These are phyloP conservation scores for Xylariales sp. DNA, from an alignment of 2,329 filamentous ascomycete genomes.

Conservation along the genomic window DNA sequence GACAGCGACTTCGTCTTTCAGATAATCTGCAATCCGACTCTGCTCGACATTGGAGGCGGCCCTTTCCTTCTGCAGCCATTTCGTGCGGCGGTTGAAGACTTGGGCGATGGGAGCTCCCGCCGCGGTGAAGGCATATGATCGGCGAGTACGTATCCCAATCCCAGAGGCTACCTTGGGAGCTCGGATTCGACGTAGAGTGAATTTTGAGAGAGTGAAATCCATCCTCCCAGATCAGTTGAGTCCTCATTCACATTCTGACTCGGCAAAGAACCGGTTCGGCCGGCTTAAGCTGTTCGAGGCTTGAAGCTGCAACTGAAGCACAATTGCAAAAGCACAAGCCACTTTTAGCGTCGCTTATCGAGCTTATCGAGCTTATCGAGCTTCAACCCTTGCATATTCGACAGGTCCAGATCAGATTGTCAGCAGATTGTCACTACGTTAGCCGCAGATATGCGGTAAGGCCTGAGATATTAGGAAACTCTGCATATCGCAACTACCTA, in stretches of 20 bases:
- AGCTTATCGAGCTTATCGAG: too few relatives aligned
- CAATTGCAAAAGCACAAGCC: too few relatives aligned
- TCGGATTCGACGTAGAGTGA: constrained; percentile 13
- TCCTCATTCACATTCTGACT: constrained; percentile 22
- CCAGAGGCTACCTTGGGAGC: constrained; percentile 10
- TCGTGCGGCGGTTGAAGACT: constrained; percentile 84
- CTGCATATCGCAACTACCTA: too few relatives aligned
- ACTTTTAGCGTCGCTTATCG: too few relatives aligned
- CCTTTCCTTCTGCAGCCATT: constrained; percentile 89
- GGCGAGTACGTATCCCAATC: constrained; percentile 23
- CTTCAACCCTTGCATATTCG: too few relatives aligned
- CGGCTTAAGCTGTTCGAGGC: too few relatives aligned
- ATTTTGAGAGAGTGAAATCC: constrained; percentile 20
- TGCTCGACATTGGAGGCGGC: constrained; percentile 65
- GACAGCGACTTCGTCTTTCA: constrained; percentile 86
- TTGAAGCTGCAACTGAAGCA: too few relatives aligned
- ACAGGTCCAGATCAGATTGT: too few relatives aligned
- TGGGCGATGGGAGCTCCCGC: constrained; percentile 74
- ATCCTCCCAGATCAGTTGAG: constrained; percentile 21
- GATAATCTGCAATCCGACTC: constrained; percentile 81
- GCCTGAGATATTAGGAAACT: too few relatives aligned
- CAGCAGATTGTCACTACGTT: too few relatives aligned
- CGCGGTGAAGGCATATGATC: constrained; percentile 73
- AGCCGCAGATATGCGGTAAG: too few relatives aligned
- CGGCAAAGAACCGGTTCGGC: too few relatives aligned